Conservation (phyloP, 192 early-diverging fungal genomes). For the Globomyces pollinis-pini region DNA sequence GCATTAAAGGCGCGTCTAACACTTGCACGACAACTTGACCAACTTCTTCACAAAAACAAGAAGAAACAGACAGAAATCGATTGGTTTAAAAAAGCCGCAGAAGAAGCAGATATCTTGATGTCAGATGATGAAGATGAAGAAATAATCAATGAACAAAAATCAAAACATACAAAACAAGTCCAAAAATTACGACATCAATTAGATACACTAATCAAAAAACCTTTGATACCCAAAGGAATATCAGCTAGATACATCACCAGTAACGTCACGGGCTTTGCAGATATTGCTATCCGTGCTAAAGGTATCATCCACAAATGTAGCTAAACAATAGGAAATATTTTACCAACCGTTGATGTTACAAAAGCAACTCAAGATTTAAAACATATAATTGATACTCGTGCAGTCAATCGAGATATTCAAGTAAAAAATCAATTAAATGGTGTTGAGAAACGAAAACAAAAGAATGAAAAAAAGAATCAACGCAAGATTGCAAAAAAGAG, state of each 20-base stretch:
- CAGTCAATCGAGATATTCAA: no score
- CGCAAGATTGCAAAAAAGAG: no score
- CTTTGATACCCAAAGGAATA: conserved; percentile 33
- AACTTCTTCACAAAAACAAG: conserved; percentile 60
- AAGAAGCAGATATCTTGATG: conserved; percentile 71
- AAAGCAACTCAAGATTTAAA: not conserved
- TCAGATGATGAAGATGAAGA: conserved; percentile 52
- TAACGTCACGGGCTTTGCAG: conserved; percentile 19
- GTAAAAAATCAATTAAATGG: no score
- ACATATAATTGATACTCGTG: no score
- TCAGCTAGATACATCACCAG: conserved; percentile 30
- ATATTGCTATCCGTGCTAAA: conserved; percentile 2
- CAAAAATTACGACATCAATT: conserved; percentile 18
- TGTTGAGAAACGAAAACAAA: not conserved
- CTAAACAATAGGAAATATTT: not conserved
- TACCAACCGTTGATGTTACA: not conserved
- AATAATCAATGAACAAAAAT: not conserved
- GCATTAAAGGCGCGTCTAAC: conserved; percentile 68
- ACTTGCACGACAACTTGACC: conserved; percentile 75
- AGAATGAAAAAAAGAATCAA: not conserved
- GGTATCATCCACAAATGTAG: conserved; percentile 3
- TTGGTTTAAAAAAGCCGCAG: conserved; percentile 73
- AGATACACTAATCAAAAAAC: conserved; percentile 15
- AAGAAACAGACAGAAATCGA: conserved; percentile 36
- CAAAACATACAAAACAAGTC: conserved; percentile 13